phyloP scores from a whole-genome alignment of 2,329 filamentous ascomycete genomes.

The Clarireedia sp. region DNA sequence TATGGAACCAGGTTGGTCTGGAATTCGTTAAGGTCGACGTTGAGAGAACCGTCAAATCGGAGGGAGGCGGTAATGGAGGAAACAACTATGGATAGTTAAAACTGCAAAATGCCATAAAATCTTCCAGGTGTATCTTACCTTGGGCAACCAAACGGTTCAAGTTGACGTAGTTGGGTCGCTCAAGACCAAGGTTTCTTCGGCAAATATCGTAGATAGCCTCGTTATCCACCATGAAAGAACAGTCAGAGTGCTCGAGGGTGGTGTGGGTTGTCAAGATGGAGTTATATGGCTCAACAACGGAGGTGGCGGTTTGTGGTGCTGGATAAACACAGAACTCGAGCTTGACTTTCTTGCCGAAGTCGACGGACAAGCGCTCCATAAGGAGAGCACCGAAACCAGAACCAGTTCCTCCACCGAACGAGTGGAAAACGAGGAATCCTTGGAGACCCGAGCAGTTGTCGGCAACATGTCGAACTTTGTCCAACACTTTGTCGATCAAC shows the following conservation, averaged over 20 bases:
- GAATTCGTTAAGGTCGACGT: constrained; percentile 62
- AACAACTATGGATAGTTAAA: constrained; percentile 37
- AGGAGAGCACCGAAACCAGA: constrained; percentile 59
- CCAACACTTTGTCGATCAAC: constrained; percentile 54
- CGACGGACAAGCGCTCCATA: constrained; percentile 54
- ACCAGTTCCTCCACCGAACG: constrained; percentile 59
- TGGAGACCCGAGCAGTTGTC: constrained; percentile 60
- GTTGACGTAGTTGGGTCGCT: constrained; percentile 55
- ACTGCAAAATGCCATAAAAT: too few relatives aligned
- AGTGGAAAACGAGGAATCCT: constrained; percentile 62
- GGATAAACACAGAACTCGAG: constrained; percentile 61
- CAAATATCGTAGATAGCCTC: constrained; percentile 63
- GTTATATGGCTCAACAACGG: constrained; percentile 63
- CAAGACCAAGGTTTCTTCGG: constrained; percentile 55
- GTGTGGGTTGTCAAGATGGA: constrained; percentile 47
- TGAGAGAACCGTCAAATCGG: constrained; percentile 58
- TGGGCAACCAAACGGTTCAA: constrained; percentile 60
- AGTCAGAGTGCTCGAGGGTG: constrained; percentile 61
- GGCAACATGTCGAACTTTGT: constrained; percentile 56
- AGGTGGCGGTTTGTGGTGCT: constrained; percentile 54
- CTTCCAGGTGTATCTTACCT: constrained; percentile 79
- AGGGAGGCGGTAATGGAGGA: constrained; percentile 59
- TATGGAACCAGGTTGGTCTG: constrained; percentile 63
- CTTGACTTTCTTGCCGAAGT: constrained; percentile 62
- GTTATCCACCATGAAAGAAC: constrained; percentile 61